Percentiles rank a stretch among this genome's conserved stretches.
Conservation (phyloP, 2,329 filamentous ascomycete genomes). For the Colletotrichum siamense region DNA sequence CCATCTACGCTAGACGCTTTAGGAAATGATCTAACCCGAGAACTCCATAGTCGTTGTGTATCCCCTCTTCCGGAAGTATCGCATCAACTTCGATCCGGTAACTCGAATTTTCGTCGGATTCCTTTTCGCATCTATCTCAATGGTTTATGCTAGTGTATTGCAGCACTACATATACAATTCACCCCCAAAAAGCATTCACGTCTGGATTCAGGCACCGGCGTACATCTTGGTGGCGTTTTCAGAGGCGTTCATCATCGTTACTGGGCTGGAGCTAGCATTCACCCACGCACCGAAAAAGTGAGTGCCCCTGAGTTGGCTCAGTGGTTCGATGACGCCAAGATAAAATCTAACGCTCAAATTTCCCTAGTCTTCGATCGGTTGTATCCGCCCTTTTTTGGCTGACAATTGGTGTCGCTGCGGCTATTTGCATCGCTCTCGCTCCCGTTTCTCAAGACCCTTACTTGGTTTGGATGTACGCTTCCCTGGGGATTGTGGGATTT, state of each 20-base stretch:
- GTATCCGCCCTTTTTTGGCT: conserved; percentile 42
- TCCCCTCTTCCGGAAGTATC: conserved; percentile 24
- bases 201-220: conserved; percentile 59
- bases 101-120: conserved; percentile 27
- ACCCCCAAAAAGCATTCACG: conserved; percentile 46
- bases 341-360: background rate
- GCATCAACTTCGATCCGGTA: conserved; percentile 26
- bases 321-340: conserved; percentile 59
- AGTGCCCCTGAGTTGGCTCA: conserved; percentile 59
- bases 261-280: conserved; percentile 74
- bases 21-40: background rate
- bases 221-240: conserved; percentile 62
- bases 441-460: conserved; percentile 69
- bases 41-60: conserved; percentile 19
- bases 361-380: conserved; percentile 7
- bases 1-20: rapidly evolving
- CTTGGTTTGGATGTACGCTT: conserved; percentile 70
- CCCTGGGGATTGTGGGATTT: conserved; percentile 55
- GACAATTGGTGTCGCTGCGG: conserved; percentile 54
- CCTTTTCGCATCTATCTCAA: conserved; percentile 26
- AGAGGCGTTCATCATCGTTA: conserved; percentile 70
- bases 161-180: conserved; percentile 27
- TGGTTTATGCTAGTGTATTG: conserved; percentile 26
- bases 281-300: conserved; percentile 65
- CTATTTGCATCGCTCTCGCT: conserved; percentile 58